phyloP scores from a whole-genome alignment of 331 rosid genomes.

The Phaseolus coccineus region DNA sequence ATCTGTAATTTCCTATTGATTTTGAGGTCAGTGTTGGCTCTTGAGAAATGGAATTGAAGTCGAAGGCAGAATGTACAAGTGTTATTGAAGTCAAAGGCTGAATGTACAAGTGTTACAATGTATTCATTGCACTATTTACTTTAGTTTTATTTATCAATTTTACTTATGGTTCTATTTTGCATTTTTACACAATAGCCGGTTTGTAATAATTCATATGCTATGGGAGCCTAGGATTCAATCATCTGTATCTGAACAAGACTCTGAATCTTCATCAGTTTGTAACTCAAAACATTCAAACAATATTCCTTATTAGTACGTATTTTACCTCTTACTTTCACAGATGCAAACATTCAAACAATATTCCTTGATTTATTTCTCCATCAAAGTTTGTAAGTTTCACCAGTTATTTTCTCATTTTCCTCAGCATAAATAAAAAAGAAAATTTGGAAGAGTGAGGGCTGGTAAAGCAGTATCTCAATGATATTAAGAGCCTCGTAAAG shows the following conservation, averaged over 20 bases:
- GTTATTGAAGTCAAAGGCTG: not conserved
- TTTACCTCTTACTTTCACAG: not conserved
- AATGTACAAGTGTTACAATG: not conserved
- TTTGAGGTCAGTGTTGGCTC: not conserved
- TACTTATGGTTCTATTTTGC: too few species aligned
- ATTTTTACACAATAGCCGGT: not conserved
- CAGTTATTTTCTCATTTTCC: not conserved
- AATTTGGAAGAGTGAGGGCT: not conserved
- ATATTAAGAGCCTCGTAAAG: constrained; percentile 83
- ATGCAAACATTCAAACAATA: constrained; percentile 5
- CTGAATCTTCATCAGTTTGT: constrained; percentile 59
- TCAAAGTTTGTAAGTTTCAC: not conserved
- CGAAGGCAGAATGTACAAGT: not conserved
- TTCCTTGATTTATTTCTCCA: not conserved
- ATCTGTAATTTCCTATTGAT: constrained; percentile 24
- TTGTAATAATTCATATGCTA: not conserved
- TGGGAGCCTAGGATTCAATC: constrained; percentile 43
- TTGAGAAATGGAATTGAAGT: not conserved
- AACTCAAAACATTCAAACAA: constrained; percentile 22
- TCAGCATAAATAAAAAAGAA: not conserved
- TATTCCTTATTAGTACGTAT: not conserved
- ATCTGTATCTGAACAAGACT: constrained; percentile 63
- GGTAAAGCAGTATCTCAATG: constrained; percentile 67
- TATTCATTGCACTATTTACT: not conserved
- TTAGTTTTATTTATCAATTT: not conserved